Conservation (phyloP, 768 basidiomycete species). For the Lactarius pseudohatsudake region DNA sequence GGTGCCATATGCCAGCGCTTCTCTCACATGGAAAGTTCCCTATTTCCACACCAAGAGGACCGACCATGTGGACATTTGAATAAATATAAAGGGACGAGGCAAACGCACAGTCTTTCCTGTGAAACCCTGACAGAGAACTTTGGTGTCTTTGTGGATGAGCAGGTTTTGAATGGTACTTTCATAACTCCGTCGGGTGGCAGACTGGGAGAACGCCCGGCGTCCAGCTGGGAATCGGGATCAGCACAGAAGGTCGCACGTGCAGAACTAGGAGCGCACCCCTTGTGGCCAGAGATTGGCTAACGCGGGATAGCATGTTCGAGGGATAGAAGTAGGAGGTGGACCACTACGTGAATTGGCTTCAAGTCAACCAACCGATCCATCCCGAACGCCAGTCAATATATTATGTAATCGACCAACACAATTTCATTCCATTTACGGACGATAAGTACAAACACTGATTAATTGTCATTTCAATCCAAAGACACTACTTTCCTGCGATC, state of each 20-base stretch:
- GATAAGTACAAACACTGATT: constrained; percentile 28
- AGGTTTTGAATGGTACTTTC: constrained; percentile 91
- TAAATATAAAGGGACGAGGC: constrained; percentile 32
- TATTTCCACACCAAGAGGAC: constrained; percentile 33
- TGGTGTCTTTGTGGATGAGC: constrained; percentile 91
- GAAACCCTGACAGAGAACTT: constrained; percentile 85
- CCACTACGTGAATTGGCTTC: background rate
- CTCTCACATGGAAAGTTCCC: constrained; percentile 96
- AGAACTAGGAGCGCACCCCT: constrained; percentile 43
- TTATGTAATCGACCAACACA: constrained; percentile 19
- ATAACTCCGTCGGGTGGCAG: constrained; percentile 73
- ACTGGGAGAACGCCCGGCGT: constrained; percentile 80
- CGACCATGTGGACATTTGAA: background rate
- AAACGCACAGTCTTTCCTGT: constrained; percentile 86
- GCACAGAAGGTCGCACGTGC: background rate
- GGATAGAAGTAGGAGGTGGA: constrained; percentile 14
- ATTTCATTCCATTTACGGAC: constrained; percentile 6
- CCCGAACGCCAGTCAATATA: constrained; percentile 1
- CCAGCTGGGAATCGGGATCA: constrained; percentile 44
- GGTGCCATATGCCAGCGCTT: constrained; percentile 93
- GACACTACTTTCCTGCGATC: constrained; percentile 53
- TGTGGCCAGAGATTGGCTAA: constrained; percentile 54
- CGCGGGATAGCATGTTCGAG: constrained; percentile 56
- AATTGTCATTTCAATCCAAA: constrained; percentile 38
- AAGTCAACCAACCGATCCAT: background rate